Base-by-base conservation (phyloP, 495 filamentous ascomycete species). In the Jackrogersella minutella region DNA sequence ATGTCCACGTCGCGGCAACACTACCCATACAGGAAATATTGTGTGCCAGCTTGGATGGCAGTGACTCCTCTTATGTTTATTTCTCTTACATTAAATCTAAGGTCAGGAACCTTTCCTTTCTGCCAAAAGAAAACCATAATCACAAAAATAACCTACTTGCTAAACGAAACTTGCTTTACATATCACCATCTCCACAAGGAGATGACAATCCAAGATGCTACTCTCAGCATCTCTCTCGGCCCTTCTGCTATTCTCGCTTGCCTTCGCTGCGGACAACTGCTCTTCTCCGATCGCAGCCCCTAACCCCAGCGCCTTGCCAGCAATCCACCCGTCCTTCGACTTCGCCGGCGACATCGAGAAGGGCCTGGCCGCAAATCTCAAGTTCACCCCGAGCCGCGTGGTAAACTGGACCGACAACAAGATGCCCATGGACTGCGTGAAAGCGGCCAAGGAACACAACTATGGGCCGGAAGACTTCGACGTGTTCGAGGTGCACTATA, bases 401-500 rank as follows among this genome's bases (percentile, higher is more conserved):
- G 39, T 33, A 3, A 2, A 9, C 10, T 37, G 44, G 10, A 7
- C 34, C 3, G 26, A 11, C 1, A 21, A 17, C n/a, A 24, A 37
- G 33, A 40, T 63, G 8, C 51, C 60, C 7, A 22, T 11, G 14
- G 30, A 30, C 9, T 63, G 60, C 30, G 56, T 46, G 41, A 13
- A 41, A 9, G 1, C 14, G 17, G 51, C 41, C 4, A 30, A 56
- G 33, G 41, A 49, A 14, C n/a, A 19, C 9, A 31, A 22, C n/a
- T 22, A 37, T 6, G 16, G 44, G 0, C 44, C 44, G 17, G 21
- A 33, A 14, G 74, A 76, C 36, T 64, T 75, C 40, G 68, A 69
- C 14, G 69, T 66, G 33, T 76, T 74, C 58, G 67, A 71, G 50
- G 61, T 74, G n/a, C 50, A 62, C 30, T 78, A 78, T 52, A 40